Conservation (phyloP, 2,329 filamentous ascomycete species). For the Penicillium sp. region DNA sequence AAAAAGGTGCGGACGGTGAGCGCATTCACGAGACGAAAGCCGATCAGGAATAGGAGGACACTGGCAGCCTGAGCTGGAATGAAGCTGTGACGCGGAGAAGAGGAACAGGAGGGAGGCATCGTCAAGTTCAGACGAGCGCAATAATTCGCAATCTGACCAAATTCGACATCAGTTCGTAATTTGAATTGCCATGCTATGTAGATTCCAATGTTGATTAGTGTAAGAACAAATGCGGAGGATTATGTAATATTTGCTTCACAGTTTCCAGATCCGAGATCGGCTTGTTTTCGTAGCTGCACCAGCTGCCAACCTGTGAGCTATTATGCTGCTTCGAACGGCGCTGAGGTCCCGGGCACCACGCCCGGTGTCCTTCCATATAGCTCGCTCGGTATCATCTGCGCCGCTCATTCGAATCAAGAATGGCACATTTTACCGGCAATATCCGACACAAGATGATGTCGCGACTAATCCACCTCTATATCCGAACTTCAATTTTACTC, state of each 20-base stretch:
- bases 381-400: slow-evolving; percentile 13
- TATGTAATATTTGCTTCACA: background rate
- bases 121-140: background rate
- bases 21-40: slow-evolving; percentile 77
- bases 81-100: slow-evolving; percentile 12
- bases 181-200: background rate
- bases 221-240: background rate
- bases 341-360: slow-evolving; percentile 9
- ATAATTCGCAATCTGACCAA: background rate
- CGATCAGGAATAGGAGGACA: slow-evolving; percentile 51
- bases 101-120: slow-evolving; percentile 8
- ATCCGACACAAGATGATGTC: slow-evolving; percentile 56
- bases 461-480: slow-evolving; percentile 69
- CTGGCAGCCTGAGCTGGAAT: slow-evolving; percentile 9
- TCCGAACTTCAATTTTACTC: slow-evolving; percentile 65
- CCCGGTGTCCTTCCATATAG: background rate
- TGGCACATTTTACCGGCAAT: slow-evolving; percentile 79
- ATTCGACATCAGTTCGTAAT: background rate
- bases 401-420: slow-evolving; percentile 73
- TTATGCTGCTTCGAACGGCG: slow-evolving; percentile 17
- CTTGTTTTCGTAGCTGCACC: background rate
- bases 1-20: slow-evolving; percentile 85
- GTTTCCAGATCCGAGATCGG: background rate
- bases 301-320: background rate
- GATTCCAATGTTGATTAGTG: background rate